Evolutionary conservation across 1,139 yeast species (phyloP), one percentile per base, ranked within the genome.

Genomic region (Yamadazyma oceani): DNA sequence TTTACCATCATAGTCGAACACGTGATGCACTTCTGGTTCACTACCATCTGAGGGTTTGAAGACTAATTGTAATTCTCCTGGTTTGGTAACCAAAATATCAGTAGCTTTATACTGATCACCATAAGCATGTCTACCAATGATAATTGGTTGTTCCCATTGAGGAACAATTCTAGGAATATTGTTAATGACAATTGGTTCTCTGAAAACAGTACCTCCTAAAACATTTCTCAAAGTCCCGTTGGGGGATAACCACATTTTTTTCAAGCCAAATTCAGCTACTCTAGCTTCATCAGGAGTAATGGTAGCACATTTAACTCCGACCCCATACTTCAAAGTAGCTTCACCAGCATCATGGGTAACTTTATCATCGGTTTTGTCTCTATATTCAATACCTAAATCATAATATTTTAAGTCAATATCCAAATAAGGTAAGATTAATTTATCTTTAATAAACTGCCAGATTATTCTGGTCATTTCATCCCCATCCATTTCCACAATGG

Each of bases 201-300:
- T 81, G 76, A 90, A 90, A 32, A 90, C 96, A 22, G 97, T 90
- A 48, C 97, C 97, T 35, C 96, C 96, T 48, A 90, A 74, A 50
- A 90, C 84, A 68, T 90, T 90, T 66, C 97, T 81, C 60, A 90
- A 86, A 34, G 97, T 90, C 51, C 97, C 97, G 65, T 90, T 90
- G 49, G 97, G 97, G 17, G 96, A 87, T 40, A 85, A 76, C 97
- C 97, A 90, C 97, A 90, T 90, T 65, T 89, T 84, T 69, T 89
- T 89, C 64, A 90, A 78, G 45, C 75, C 69, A 63, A 88, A 90
- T 67, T 90, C 97, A 64, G 86, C 69, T 39, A 90, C 97, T 54
- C 97, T 80, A 31, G 85, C 90, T 70, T 90, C 97, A 62, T 90
- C 97, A 7, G 97, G 97, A n/a, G 97, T 90, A 62, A 90, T 90